Percentiles rank a stretch among this genome's conserved stretches.
Evolutionary conservation across 257 asterid species (phyloP).

Genomic region (Solanum sparsipilum): DNA sequence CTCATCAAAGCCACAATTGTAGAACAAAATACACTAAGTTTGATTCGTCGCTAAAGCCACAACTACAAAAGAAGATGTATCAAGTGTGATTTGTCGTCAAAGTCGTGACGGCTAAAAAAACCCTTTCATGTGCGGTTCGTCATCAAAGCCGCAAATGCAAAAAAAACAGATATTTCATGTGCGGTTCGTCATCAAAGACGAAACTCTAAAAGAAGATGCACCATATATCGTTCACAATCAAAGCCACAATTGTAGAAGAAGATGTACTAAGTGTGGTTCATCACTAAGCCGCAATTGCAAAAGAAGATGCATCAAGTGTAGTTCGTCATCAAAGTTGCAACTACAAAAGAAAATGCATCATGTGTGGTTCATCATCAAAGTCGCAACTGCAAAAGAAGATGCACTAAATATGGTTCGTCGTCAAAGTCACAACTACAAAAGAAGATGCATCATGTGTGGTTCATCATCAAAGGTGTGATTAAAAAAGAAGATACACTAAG

Average conservation of each 20-base stretch:
- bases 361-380: no score
- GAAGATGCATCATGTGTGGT: no score
- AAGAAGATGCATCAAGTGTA: background rate
- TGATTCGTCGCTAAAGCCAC: background rate
- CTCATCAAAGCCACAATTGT: background rate
- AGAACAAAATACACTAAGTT: background rate
- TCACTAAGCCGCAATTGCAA: background rate
- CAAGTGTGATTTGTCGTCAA: background rate
- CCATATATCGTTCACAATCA: background rate
- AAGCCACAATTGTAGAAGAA: background rate
- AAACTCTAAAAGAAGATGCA: no score
- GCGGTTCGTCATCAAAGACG: accelerated
- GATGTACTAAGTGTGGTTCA: background rate
- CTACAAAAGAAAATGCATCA: no score
- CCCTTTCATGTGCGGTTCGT: accelerated
- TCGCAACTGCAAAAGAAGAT: no score
- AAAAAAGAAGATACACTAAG: no score
- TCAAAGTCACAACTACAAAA: background rate
- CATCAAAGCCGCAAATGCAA: no score
- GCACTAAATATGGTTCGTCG: no score
- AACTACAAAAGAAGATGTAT: background rate
- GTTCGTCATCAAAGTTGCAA: no score
- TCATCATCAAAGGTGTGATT: no score
- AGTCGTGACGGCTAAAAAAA: no score
- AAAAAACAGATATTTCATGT: background rate